Percentiles rank a stretch among this genome's conserved stretches.
Conservation (phyloP, 352 stramenopile species). For the Halophytophthora polymorphica region DNA sequence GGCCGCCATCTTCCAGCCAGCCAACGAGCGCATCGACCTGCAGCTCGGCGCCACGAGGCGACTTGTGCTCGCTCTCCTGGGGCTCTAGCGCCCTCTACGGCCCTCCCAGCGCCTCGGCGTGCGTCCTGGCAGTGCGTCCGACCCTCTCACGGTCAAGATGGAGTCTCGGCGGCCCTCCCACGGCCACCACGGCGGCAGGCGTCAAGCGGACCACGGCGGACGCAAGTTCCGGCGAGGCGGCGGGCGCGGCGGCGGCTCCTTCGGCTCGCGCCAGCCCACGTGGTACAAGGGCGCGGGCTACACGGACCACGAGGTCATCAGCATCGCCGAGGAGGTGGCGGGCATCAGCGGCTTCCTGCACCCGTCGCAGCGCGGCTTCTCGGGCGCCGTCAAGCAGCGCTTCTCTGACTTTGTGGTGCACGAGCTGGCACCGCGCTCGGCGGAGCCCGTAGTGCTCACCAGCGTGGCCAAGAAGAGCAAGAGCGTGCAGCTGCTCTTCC, state of each 20-base stretch:
- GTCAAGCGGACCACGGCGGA: constrained; percentile 19
- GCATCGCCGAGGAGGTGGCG: constrained; percentile 59
- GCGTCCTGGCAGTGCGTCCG: not conserved
- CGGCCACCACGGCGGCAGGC: constrained; percentile 15
- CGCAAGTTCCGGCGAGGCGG: constrained; percentile 18
- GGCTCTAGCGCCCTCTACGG: not conserved
- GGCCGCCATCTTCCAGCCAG: too few relatives aligned
- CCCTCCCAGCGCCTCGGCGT: not conserved
- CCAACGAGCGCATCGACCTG: too few relatives aligned
- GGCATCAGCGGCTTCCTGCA: constrained; percentile 56
- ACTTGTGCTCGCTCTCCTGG: not conserved
- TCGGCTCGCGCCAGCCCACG: constrained; percentile 12
- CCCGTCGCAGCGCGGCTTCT: constrained; percentile 39
- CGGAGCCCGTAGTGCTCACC: constrained; percentile 31
- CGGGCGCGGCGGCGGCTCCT: constrained; percentile 1
- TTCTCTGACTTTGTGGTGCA: constrained; percentile 87
- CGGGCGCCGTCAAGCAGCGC: constrained; percentile 74
- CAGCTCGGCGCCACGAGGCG: not conserved
- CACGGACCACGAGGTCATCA: constrained; percentile 59
- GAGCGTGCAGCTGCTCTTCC: constrained; percentile 25
- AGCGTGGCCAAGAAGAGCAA: constrained; percentile 40
- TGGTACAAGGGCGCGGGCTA: constrained; percentile 65
- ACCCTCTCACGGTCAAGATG: constrained; percentile 10
- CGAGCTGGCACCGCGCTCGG: constrained; percentile 36
- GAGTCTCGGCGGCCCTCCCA: constrained; percentile 16